Base-by-base conservation (phyloP, 2,329 filamentous ascomycete genomes). In the Stromatinia cepivora region DNA sequence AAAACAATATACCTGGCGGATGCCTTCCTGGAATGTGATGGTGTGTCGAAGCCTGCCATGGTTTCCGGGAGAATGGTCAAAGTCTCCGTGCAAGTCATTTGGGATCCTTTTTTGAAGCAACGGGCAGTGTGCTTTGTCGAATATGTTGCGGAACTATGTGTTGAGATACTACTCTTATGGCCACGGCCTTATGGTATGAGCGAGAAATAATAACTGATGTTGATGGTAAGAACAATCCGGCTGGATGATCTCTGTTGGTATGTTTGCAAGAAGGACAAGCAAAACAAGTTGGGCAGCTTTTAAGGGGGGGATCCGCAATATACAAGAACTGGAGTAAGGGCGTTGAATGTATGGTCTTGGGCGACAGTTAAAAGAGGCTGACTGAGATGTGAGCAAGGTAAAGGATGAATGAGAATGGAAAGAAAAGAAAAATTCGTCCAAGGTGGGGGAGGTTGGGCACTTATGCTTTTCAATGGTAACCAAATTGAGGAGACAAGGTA, bases 1-100 rank as follows among this genome's bases (percentile, higher is more conserved):
- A 72, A 75, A 73, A 75, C 61, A 76, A 76, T 76, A 77, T 78
- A 78, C 77, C 77, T 78, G 74, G 73, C 73, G 75, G 75, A 54
- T 72, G 73, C 75, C 74, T 76, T 75, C 74, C 76, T 70, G 72
- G 75, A 70, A 66, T 68, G 72, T 59, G 74, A 74, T 62, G 71
- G 69, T 70, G 72, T 71, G 59, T 72, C 71, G 75, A 75, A 78
- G 73, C 73, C 75, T 70, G 76, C 67, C 76, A 77, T 78, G 73
- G 73, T 74, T 70, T 76, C 76, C 75, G 73, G 74, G 68, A 73
- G 72, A 72, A 74, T 71, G 72, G 70, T 75, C 57, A 74, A 72
- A 71, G 76, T 77, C 74, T 77, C 73, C 70, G 76, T 73, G 73
- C 74, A 76, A 75, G 70, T 77, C 76, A 78, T 78, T 75, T 71